These are phyloP conservation scores for Phytophthora uliginosa DNA, from an alignment of 352 stramenopile species.

Conservation along the genomic window DNA sequence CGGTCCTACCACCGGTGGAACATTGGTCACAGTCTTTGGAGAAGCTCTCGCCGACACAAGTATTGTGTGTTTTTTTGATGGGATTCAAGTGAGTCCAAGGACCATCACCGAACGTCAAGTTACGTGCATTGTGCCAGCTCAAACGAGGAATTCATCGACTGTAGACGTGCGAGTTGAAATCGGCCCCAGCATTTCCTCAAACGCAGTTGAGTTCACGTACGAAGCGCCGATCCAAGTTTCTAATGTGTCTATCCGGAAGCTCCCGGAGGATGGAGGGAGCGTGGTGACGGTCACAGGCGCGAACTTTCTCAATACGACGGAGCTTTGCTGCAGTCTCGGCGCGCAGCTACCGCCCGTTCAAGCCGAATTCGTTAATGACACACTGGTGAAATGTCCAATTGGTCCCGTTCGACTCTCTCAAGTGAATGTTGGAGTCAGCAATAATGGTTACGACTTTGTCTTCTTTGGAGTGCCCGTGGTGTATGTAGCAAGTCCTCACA, in stretches of 20 bases:
- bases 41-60: constrained; percentile 20
- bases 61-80: constrained; percentile 39
- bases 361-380: constrained; percentile 28
- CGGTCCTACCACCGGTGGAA: constrained; percentile 36
- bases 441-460: constrained; percentile 54
- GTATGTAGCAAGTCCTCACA: constrained; percentile 25
- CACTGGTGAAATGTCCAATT: constrained; percentile 21
- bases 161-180: constrained; percentile 23
- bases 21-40: constrained; percentile 35
- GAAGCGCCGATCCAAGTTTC: constrained; percentile 29
- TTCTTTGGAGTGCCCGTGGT: constrained; percentile 16
- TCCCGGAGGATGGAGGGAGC: constrained; percentile 26
- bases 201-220: constrained; percentile 38
- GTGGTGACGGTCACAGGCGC: constrained; percentile 36
- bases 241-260: constrained; percentile 24
- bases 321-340: constrained; percentile 41
- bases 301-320: constrained; percentile 43
- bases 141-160: constrained; percentile 5
- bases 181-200: constrained; percentile 34
- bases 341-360: not conserved
- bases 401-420: not conserved
- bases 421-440: constrained; percentile 40
- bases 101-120: constrained; percentile 26
- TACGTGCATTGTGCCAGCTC: constrained; percentile 32
- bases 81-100: constrained; percentile 21